Conservation (phyloP, 352 stramenopile genomes). For the Phytophthora colocasiae region DNA sequence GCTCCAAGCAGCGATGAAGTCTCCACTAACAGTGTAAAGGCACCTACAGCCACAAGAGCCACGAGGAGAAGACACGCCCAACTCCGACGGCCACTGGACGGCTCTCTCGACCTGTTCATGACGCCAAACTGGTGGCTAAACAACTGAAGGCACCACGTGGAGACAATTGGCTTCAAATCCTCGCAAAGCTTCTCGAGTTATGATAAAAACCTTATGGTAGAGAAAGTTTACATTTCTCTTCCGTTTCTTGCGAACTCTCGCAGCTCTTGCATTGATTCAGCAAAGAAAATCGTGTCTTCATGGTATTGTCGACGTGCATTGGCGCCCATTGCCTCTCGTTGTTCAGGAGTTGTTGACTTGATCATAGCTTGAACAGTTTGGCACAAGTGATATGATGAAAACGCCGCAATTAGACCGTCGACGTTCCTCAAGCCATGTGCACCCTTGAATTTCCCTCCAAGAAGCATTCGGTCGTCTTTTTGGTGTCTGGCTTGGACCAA, state of each 20-base stretch:
- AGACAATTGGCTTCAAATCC: slow-evolving; percentile 24
- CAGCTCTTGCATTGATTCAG: slow-evolving; percentile 47
- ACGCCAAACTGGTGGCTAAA: slow-evolving; percentile 2
- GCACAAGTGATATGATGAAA: slow-evolving; percentile 44
- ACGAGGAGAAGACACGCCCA: slow-evolving; percentile 28
- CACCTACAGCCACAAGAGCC: slow-evolving; percentile 22
- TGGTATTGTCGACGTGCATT: slow-evolving; percentile 54
- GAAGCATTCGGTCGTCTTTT: slow-evolving; percentile 18
- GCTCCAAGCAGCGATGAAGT: slow-evolving; percentile 25
- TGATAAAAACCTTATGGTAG: slow-evolving; percentile 5
- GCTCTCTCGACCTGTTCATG: slow-evolving; percentile 23
- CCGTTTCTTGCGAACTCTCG: slow-evolving; percentile 28
- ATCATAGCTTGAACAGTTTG: slow-evolving; percentile 45
- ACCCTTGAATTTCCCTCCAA: slow-evolving; percentile 22
- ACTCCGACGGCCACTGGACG: slow-evolving; percentile 3
- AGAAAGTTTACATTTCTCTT: not conserved
- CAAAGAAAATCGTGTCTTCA: slow-evolving; percentile 61
- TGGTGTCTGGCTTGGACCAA: slow-evolving; percentile 20
- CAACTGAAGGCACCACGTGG: slow-evolving; percentile 22
- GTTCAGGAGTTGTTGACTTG: slow-evolving; percentile 24
- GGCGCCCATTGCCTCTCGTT: slow-evolving; percentile 40
- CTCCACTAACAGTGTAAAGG: slow-evolving; percentile 29
- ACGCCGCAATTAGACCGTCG: slow-evolving; percentile 39
- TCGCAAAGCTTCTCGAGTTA: slow-evolving; percentile 30
- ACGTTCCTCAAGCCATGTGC: slow-evolving; percentile 35